Conservation (phyloP, 257 asterid species). For the Ocimum tenuiflorum region DNA sequence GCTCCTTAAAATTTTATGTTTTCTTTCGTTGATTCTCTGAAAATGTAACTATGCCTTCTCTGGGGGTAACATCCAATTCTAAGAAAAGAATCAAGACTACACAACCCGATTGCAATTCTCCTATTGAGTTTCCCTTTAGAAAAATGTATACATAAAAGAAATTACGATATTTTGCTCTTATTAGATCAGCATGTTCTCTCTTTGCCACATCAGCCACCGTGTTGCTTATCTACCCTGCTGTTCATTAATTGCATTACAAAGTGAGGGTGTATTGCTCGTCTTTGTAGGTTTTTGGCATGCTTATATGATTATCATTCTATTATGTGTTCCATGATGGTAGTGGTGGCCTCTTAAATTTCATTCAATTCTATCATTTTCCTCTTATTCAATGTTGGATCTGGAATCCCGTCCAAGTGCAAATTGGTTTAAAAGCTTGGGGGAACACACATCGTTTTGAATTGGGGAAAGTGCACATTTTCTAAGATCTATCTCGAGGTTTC, state of each 20-base stretch:
- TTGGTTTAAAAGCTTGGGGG: not conserved
- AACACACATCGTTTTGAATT: not conserved
- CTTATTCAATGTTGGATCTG: not conserved
- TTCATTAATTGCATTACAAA: not conserved
- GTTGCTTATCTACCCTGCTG: not conserved
- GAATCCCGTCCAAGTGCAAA: too few relatives aligned
- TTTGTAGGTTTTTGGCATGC: not conserved
- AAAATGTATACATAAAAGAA: not conserved
- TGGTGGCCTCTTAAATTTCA: not conserved
- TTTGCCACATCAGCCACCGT: not conserved
- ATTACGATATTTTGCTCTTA: not conserved
- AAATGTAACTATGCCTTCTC: not conserved
- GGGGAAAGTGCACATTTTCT: not conserved
- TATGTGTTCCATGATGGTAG: not conserved
- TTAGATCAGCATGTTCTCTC: too few relatives aligned
- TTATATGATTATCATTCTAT: not conserved
- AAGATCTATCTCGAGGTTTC: conserved; percentile 12
- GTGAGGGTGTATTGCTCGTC: not conserved
- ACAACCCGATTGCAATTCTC: not conserved
- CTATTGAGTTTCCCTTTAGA: not conserved
- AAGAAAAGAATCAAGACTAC: not conserved
- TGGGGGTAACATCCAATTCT: not conserved
- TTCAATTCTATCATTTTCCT: not conserved
- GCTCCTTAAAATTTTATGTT: not conserved
- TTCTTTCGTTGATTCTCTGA: not conserved